Base-by-base conservation (phyloP, 805 yeast species). In the Zygosaccharomyces siamensis region DNA sequence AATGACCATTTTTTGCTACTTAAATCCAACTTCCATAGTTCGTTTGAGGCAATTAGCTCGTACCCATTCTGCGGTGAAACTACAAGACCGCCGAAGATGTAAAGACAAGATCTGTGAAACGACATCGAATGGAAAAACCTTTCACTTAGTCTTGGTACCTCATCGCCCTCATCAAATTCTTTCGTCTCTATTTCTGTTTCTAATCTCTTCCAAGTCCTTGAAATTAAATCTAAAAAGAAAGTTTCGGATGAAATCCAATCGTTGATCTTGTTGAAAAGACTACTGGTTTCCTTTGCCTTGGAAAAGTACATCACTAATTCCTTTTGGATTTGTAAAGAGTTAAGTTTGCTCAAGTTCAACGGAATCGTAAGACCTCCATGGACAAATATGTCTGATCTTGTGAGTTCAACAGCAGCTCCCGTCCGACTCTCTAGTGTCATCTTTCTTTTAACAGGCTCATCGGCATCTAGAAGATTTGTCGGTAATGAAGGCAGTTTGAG, bases 321-420 rank as follows among this genome's bases (percentile, higher is more conserved):
- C 12, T 58, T 50, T 43, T 68, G 60, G 28, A 82, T 62, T 26
- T 71, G 73, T 2, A 61, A 59, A 16, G 75, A 61, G 10, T 76
- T 68, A 24, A 74, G 67, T 2, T 69, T 58, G 3, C 66, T 56
- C 33, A 83, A 58, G 41, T 77, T 77, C 14, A 85, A 58, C 1
- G 84, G 85, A 7, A 81, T 64, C 0, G 81, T 76, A 14, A 83
- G 66, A 0, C 93, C 93, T n/a, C 90, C 92, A 61, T 72, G 79
- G 0, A 79, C 81, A 27, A 81, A 75, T 1, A 85, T 71, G 43
- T 80, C 71, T 5, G 90, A 84, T 56, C 81, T 77, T 32, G 76
- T 72, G 23, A 81, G 70, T 1, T 76, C 69, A 1, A 81, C 68
- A 0, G 88, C 79, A 1, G 88, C 78, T 12, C 93, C 93, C 1